Evolutionary conservation across 176 grass and related monocot species (phyloP).

Genomic region (Coix lacrymajobi): DNA sequence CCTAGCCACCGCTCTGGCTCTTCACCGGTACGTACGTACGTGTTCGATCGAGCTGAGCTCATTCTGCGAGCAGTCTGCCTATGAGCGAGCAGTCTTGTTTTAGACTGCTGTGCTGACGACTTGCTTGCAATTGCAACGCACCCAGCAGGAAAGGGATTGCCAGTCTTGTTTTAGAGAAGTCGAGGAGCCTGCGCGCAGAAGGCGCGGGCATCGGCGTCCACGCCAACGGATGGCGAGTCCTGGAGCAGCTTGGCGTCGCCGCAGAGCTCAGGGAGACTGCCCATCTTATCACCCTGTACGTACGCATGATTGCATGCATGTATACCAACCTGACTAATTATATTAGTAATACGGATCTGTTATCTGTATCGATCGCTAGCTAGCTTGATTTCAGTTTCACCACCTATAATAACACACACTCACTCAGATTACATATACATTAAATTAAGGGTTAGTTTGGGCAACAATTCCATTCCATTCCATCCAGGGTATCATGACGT

Average conservation of each 20-base stretch:
- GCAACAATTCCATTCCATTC: background rate
- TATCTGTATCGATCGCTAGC: too few relatives aligned
- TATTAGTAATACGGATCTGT: too few relatives aligned
- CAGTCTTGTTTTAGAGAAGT: conserved; percentile 51
- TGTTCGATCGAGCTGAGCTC: too few relatives aligned
- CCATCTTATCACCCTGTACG: background rate
- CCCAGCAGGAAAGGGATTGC: conserved; percentile 39
- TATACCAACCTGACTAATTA: too few relatives aligned
- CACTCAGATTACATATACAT: background rate
- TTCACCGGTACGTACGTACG: conserved; percentile 17
- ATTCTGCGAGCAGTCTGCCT: too few relatives aligned
- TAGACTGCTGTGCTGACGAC: background rate
- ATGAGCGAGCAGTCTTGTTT: too few relatives aligned
- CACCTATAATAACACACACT: too few relatives aligned
- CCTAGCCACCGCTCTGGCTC: conserved; percentile 41
- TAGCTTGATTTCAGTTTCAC: too few relatives aligned
- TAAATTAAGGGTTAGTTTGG: background rate
- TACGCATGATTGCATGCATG: too few relatives aligned
- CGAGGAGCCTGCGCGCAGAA: conserved; percentile 9
- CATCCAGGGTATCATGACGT: conserved; percentile 3
- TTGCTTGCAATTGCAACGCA: too few relatives aligned
- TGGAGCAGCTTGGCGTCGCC: conserved; percentile 35
- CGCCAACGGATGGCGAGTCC: conserved; percentile 47
- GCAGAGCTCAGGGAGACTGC: conserved; percentile 12
- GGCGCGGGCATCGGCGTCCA: conserved; percentile 37